Conservation (phyloP, 176 grass and related monocot genomes). For the Aechmea fasciata region DNA sequence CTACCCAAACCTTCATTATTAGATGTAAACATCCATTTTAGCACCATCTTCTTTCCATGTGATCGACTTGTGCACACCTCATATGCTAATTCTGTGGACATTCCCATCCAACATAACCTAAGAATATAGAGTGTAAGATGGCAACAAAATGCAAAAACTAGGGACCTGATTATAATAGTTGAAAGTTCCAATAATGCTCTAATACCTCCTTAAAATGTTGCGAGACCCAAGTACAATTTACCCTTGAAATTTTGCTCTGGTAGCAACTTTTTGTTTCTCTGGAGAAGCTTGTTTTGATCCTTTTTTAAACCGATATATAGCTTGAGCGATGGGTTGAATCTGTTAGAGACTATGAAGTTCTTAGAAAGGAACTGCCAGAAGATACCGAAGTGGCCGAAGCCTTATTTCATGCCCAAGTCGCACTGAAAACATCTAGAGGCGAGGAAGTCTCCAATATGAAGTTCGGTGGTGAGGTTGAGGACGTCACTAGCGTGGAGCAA, state of each 20-base stretch:
- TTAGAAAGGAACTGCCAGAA: conserved; percentile 59
- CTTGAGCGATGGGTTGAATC: conserved; percentile 72
- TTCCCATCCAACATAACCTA: no score
- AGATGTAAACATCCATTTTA: no score
- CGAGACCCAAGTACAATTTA: no score
- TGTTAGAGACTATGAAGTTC: conserved; percentile 72
- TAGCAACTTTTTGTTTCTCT: background rate
- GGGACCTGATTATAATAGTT: no score
- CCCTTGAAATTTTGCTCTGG: background rate
- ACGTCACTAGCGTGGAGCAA: conserved; percentile 50
- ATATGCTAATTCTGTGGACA: no score
- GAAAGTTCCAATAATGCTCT: no score
- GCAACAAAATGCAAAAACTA: no score
- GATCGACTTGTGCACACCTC: no score
- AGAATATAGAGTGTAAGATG: no score
- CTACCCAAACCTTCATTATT: no score
- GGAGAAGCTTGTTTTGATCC: background rate
- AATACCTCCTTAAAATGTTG: no score
- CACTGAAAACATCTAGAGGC: conserved; percentile 61
- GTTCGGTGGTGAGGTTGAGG: conserved; percentile 81
- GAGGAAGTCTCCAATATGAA: conserved; percentile 95
- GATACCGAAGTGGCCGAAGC: conserved; percentile 68
- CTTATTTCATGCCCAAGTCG: conserved; percentile 71
- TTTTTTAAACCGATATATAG: conserved; percentile 20
- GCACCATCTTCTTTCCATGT: no score